Evolutionary conservation across 2,329 filamentous ascomycete species (phyloP), one percentile per base, ranked within the genome.

Genomic region (Coleophoma crateriformis): DNA sequence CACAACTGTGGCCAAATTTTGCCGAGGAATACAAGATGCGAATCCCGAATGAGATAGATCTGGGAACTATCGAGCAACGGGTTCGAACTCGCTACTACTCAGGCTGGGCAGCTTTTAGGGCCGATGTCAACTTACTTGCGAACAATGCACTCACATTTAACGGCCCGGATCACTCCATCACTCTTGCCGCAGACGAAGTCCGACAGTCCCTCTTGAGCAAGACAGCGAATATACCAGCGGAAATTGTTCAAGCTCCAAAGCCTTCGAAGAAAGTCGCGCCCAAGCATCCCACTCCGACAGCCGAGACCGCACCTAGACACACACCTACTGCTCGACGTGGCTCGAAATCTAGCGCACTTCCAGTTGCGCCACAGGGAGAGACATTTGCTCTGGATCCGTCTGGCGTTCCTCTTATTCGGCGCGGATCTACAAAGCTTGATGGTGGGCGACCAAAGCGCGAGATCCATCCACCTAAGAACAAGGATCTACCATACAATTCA

Each of bases 391-490:
- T 95, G 11, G 82, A 87, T 20, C 82, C 88, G 58, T 61, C 61
- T 11, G 89, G 88, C 1, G 77, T 89, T 37, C 90, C 90, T 8
- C 76, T 90, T 37, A 94, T 94, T 55, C 86, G 94, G 48, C 87
- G 92, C 17, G 90, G 95, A 61, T 95, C 89, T 1, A 85, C 83
- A 6, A 86, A 85, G 50, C 78, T 79, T 4, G 88, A 90, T 58
- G 87, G 85, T 50, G 79, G 83, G 56, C 82, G 94, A 46, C 91
- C 92, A 11, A 96, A 96, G 75, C 86, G 94, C 48, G 90, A 92
- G 13, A 96, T 97, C 49, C 90, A 96, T 61, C 88, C 91, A 8
- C 90, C 94, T 0, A 91, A 92, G 63, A 83, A 85, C 54, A 91
- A 92, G 58, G 94, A 97, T 64, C 77, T 96, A n/a, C 87, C 91